Conservation (phyloP, 768 basidiomycete genomes). For the Mycena leptocephala region DNA sequence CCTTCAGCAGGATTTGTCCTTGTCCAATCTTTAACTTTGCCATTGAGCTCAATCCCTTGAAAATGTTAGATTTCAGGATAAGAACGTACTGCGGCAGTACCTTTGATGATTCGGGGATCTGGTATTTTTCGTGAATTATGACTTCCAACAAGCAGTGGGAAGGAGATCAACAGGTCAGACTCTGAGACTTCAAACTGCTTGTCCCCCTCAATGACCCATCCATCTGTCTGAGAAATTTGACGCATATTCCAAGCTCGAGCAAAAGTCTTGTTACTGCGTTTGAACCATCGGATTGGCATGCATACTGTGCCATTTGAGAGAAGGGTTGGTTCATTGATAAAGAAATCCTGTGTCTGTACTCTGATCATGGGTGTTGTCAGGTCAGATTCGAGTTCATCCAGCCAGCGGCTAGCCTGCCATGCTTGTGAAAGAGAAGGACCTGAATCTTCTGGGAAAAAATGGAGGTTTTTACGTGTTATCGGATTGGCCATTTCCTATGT, state of each 20-base stretch:
- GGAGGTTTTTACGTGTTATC: slow-evolving; percentile 23
- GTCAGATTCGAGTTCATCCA: slow-evolving; percentile 26
- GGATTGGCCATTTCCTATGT: slow-evolving; percentile 45
- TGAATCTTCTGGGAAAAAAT: slow-evolving; percentile 39
- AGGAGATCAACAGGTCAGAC: slow-evolving; percentile 26
- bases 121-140: background rate
- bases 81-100: background rate
- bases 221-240: background rate
- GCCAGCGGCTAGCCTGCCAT: slow-evolving; percentile 36
- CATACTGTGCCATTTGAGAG: slow-evolving; percentile 16
- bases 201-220: slow-evolving; percentile 30
- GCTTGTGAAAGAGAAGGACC: slow-evolving; percentile 20
- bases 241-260: slow-evolving; percentile 14
- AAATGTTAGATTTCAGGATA: background rate
- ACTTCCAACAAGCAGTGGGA: slow-evolving; percentile 1
- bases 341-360: slow-evolving; percentile 28
- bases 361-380: slow-evolving; percentile 34
- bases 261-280: background rate
- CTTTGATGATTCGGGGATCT: slow-evolving; percentile 9
- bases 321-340: slow-evolving; percentile 33
- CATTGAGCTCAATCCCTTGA: background rate
- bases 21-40: background rate
- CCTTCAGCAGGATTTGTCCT: slow-evolving; percentile 7
- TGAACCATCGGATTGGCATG: slow-evolving; percentile 40
- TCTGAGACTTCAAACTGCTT: slow-evolving; percentile 5